These are phyloP conservation scores for Russula earlei DNA, from an alignment of 768 basidiomycete genomes.

Conservation along the genomic window DNA sequence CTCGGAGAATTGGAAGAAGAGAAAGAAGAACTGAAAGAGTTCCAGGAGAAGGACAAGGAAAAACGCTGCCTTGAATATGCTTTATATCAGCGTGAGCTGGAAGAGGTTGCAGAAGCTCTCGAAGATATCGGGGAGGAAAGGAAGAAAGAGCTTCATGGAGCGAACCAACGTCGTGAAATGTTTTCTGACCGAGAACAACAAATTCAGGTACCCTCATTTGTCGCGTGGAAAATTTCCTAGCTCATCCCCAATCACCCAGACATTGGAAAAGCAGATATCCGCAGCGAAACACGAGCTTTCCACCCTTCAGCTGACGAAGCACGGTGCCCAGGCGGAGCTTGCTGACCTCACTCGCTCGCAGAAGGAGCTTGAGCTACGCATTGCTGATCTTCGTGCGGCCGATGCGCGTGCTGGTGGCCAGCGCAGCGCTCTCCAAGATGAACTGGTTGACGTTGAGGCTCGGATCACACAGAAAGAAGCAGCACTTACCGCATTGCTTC, in stretches of 20 bases:
- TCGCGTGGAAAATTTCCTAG: background rate
- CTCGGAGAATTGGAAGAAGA: slow-evolving; percentile 92
- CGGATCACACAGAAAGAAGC: slow-evolving; percentile 55
- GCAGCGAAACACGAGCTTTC: slow-evolving; percentile 61
- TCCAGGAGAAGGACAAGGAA: slow-evolving; percentile 92
- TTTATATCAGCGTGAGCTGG: slow-evolving; percentile 81
- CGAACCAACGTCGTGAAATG: slow-evolving; percentile 73
- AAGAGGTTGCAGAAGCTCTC: slow-evolving; percentile 78
- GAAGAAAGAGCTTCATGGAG: slow-evolving; percentile 70
- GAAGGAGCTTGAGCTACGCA: slow-evolving; percentile 78
- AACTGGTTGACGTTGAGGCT: slow-evolving; percentile 51
- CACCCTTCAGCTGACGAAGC: slow-evolving; percentile 57
- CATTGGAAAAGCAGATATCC: slow-evolving; percentile 62
- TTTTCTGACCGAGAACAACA: slow-evolving; percentile 79
- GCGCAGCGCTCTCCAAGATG: slow-evolving; percentile 51
- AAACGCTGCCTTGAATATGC: slow-evolving; percentile 92
- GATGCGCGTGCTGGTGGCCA: slow-evolving; percentile 55
- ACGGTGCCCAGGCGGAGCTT: slow-evolving; percentile 74
- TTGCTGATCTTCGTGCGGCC: slow-evolving; percentile 66
- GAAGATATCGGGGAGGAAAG: slow-evolving; percentile 83
- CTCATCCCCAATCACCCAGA: slow-evolving; percentile 33
- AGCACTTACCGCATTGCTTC: slow-evolving; percentile 52
- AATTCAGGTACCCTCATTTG: slow-evolving; percentile 50
- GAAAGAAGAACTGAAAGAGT: slow-evolving; percentile 95
- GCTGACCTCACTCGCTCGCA: slow-evolving; percentile 76